A percentile compares a stretch with the other conserved stretches of the same genome.
phyloP scores from a whole-genome alignment of 305 asterid species.

The Solanum hybrid region DNA sequence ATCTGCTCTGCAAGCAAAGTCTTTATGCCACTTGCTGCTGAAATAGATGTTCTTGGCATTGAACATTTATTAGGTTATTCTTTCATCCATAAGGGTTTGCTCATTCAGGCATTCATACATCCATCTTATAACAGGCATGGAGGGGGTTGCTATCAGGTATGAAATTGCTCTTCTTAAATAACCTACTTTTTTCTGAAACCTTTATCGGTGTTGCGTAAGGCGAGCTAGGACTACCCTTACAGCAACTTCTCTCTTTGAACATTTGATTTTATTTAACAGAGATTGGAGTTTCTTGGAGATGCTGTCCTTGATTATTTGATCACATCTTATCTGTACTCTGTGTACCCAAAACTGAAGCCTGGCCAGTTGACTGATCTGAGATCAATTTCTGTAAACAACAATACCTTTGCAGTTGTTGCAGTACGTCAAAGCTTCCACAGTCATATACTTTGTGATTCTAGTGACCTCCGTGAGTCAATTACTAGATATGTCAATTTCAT shows the following conservation, averaged over 20 bases:
- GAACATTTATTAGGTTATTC: slow-evolving; percentile 51
- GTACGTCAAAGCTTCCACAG: slow-evolving; percentile 53
- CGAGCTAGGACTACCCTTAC: neutral
- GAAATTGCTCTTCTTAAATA: slow-evolving; percentile 3
- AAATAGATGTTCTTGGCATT: slow-evolving; percentile 40
- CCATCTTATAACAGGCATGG: slow-evolving; percentile 67
- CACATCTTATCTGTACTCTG: slow-evolving; percentile 79
- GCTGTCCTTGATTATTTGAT: slow-evolving; percentile 95
- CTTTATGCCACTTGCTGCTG: slow-evolving; percentile 49
- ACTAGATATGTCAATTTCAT: slow-evolving; percentile 40
- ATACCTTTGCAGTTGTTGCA: slow-evolving; percentile 78
- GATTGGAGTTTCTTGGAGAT: slow-evolving; percentile 97
- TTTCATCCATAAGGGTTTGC: slow-evolving; percentile 70
- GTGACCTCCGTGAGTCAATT: slow-evolving; percentile 52
- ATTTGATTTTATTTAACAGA: slow-evolving; percentile 41
- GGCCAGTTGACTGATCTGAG: slow-evolving; percentile 96
- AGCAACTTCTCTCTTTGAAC: neutral
- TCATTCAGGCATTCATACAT: slow-evolving; percentile 91
- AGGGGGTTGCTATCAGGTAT: slow-evolving; percentile 98
- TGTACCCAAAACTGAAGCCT: slow-evolving; percentile 75
- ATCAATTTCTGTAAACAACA: slow-evolving; percentile 67
- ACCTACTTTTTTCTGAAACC: neutral
- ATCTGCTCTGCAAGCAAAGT: slow-evolving; percentile 50
- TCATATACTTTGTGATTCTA: slow-evolving; percentile 56
- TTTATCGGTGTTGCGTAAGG: neutral